Evolutionary conservation across 2,329 filamentous ascomycete genomes (phyloP).

Genomic region (Curvularia hawaiiensis): DNA sequence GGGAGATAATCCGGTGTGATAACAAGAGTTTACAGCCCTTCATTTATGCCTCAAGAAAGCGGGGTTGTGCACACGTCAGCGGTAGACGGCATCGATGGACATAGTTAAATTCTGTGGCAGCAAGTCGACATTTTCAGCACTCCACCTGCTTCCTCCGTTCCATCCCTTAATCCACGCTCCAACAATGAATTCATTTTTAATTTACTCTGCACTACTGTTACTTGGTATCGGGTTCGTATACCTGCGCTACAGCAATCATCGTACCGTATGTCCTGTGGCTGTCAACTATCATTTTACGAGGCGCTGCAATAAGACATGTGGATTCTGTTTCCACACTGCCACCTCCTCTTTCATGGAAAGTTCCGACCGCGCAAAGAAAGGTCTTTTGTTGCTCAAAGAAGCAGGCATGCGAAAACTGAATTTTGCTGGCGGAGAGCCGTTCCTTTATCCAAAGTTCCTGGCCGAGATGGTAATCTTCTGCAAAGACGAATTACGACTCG

Average conservation of each 20-base stretch:
- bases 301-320: conserved; percentile 57
- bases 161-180: background rate
- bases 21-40: background rate
- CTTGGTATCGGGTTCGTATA: background rate
- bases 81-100: background rate
- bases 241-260: background rate
- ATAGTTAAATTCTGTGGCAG: background rate
- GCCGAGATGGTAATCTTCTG: conserved; percentile 6
- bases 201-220: conserved; percentile 4
- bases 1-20: background rate
- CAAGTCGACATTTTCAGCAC: background rate
- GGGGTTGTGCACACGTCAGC: background rate
- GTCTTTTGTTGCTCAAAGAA: conserved; percentile 4
- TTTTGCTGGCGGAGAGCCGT: conserved; percentile 9
- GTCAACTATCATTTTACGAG: conserved; percentile 57
- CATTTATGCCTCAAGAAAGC: conserved; percentile 4
- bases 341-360: conserved; percentile 53
- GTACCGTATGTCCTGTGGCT: conserved; percentile 40
- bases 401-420: conserved; percentile 13
- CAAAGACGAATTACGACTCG: conserved; percentile 6
- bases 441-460: conserved; percentile 7
- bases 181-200: conserved; percentile 3
- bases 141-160: too few species aligned
- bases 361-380: conserved; percentile 49
- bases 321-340: conserved; percentile 64